Percentiles rank a stretch among this genome's conserved stretches.
Evolutionary conservation across 2,329 filamentous ascomycete species (phyloP).

Genomic region (Lachnellula occidentalis): DNA sequence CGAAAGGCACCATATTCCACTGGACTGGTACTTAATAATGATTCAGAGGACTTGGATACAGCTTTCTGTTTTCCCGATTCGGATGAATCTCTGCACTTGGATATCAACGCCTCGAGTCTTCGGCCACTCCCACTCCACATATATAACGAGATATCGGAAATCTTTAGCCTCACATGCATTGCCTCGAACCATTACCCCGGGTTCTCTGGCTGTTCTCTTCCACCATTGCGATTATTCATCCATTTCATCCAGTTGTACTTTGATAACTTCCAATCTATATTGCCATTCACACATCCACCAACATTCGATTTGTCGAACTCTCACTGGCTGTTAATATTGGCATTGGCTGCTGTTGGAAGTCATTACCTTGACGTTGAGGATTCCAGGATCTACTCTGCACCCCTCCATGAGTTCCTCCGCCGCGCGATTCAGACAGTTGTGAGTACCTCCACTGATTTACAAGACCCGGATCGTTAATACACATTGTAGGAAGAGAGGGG

Average conservation of each 20-base stretch:
- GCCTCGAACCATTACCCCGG: constrained; percentile 11
- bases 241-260: constrained; percentile 34
- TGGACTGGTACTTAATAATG: background rate
- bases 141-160: constrained; percentile 16
- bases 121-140: constrained; percentile 9
- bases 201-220: constrained; percentile 14
- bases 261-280: constrained; percentile 34
- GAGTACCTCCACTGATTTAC: constrained; percentile 6
- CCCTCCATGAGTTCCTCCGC: constrained; percentile 38
- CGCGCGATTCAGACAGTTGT: constrained; percentile 34
- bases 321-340: constrained; percentile 37
- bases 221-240: constrained; percentile 12
- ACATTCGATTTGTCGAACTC: constrained; percentile 33
- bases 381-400: constrained; percentile 27
- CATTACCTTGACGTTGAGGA: constrained; percentile 29
- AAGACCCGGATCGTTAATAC: background rate
- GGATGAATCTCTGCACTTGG: constrained; percentile 1
- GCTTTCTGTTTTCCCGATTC: constrained; percentile 11
- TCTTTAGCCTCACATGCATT: constrained; percentile 18
- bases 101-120: background rate
- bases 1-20: constrained; percentile 17
- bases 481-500: constrained; percentile 5
- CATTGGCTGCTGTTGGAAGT: constrained; percentile 37
- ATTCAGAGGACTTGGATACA: background rate
- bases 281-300: constrained; percentile 36